Base-by-base conservation (phyloP, 495 filamentous ascomycete genomes). In the Podospora tetraspora region DNA sequence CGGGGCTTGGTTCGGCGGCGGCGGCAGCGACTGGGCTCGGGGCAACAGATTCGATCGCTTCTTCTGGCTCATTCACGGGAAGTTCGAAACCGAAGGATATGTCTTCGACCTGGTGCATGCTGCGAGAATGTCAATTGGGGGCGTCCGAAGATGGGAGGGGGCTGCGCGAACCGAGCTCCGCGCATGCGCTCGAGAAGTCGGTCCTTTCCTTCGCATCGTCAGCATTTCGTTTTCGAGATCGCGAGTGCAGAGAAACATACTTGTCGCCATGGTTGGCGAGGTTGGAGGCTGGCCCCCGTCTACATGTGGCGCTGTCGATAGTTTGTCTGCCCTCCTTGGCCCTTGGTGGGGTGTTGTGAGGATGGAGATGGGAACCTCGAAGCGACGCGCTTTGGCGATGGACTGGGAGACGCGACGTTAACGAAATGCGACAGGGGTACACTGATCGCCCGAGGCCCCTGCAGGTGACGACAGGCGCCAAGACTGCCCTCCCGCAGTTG, bases 131-230 rank as follows among this genome's bases (percentile, higher is more conserved):
- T 68, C 30, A 63, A 62, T 60, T 29, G 52, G 43, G 22, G 21
- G 12, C 13, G 22, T 25, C 12, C 16, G 59, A 16, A 52, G n/a
- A 10, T 10, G 32, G 32, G 22, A 11, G 19, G 56, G 19, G 57
- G 66, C n/a, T n/a, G 43, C 6, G 56, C 75, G 64, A 78, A 83
- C 81, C 76, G 77, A 61, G 82, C 82, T 27, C 82, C 82, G 68
- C 82, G 81, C 77, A 84, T 82, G 76, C 82, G 82, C 73, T 82
- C 78, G 67, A 78, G 78, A 77, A 83, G 78, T 68, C 82, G 82
- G 74, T 83, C 82, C 71, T 82, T 77, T 74, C 82, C 69, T 75
- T 29, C 8, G 56, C 21, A 34, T 57, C 61, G 60, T 70, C 29
- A 70, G 66, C 16, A 9, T 7, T 23, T 32, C 7, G 22, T 19